Evolutionary conservation across 495 filamentous ascomycete genomes (phyloP).

Genomic region (Copromyces sp.): DNA sequence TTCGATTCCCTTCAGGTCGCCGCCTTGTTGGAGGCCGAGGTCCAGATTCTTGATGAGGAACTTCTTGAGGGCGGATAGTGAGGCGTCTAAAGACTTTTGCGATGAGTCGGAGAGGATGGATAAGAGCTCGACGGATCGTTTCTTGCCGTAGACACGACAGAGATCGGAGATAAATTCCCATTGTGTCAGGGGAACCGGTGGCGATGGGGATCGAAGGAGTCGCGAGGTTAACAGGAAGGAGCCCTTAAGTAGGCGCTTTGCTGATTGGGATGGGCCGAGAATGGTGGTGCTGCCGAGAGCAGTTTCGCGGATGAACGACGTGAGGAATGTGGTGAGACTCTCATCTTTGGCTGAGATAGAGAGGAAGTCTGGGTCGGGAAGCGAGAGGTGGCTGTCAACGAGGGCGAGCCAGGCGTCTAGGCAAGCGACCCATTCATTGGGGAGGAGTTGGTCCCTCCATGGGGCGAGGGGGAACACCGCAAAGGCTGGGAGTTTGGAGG

Average conservation of each 20-base stretch:
- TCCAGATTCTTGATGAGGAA: slow-evolving; percentile 42
- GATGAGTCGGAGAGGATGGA: slow-evolving; percentile 18
- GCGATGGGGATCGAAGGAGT: slow-evolving; percentile 30
- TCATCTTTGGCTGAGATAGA: slow-evolving; percentile 40
- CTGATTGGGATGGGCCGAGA: slow-evolving; percentile 34
- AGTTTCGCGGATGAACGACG: slow-evolving; percentile 48
- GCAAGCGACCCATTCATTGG: slow-evolving; percentile 68
- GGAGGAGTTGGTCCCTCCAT: slow-evolving; percentile 53
- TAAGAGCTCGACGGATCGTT: slow-evolving; percentile 24
- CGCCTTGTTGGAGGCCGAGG: slow-evolving; percentile 27
- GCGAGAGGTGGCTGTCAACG: slow-evolving; percentile 49
- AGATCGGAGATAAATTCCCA: slow-evolving; percentile 52
- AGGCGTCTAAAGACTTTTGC: slow-evolving; percentile 25
- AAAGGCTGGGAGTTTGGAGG: slow-evolving; percentile 48
- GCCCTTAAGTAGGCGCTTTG: slow-evolving; percentile 45
- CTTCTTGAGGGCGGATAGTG: slow-evolving; percentile 31
- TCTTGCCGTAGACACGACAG: slow-evolving; percentile 45
- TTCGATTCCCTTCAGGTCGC: slow-evolving; percentile 38
- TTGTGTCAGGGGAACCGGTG: slow-evolving; percentile 37
- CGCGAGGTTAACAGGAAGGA: slow-evolving; percentile 51
- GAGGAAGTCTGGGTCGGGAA: slow-evolving; percentile 44
- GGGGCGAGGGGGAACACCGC: slow-evolving; percentile 63
- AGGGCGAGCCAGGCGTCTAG: slow-evolving; percentile 68
- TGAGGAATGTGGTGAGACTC: slow-evolving; percentile 49
- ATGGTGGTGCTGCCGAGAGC: slow-evolving; percentile 29